These are phyloP conservation scores for Pecoramyces ruminantium DNA, from an alignment of 192 early-diverging fungal species.

Conservation along the genomic window DNA sequence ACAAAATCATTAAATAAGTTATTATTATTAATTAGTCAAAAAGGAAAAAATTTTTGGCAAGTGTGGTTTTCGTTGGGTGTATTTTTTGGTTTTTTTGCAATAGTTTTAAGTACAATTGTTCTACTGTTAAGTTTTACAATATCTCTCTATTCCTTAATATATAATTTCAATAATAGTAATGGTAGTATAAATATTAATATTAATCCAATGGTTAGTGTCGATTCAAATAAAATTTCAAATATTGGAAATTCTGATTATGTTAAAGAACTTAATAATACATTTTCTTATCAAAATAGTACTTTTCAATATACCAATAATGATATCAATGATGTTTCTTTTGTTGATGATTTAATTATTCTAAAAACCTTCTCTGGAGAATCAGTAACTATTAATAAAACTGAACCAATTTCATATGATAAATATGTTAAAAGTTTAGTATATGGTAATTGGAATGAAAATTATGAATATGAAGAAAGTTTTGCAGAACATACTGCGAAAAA, in stretches of 20 bases:
- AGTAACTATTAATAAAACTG: not conserved
- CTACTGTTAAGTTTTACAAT: conserved; percentile 19
- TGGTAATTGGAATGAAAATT: not conserved
- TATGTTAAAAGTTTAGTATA: not conserved
- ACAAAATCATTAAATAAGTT: not conserved
- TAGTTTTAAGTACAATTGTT: conserved; percentile 23
- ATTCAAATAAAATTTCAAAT: not conserved
- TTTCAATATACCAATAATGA: not conserved
- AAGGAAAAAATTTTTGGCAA: conserved; percentile 21
- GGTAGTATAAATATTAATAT: not conserved
- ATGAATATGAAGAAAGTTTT: not conserved
- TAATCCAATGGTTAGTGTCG: not conserved
- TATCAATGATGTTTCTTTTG: not conserved
- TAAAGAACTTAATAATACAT: conserved; percentile 4
- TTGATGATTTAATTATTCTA: not conserved
- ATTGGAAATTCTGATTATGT: not conserved
- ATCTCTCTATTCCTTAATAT: not conserved
- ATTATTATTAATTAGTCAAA: not conserved
- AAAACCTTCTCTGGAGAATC: not conserved
- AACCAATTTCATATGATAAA: not conserved
- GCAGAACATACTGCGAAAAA: conserved; percentile 3
- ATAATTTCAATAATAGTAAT: not conserved
- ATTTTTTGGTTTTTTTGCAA: conserved; percentile 16
- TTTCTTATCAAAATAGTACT: not conserved
- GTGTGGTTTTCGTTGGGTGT: conserved; percentile 38